A percentile compares a stretch with the other conserved stretches of the same genome.
phyloP scores from a whole-genome alignment of 78 protist species.

The Dictyostelium capitatum region DNA sequence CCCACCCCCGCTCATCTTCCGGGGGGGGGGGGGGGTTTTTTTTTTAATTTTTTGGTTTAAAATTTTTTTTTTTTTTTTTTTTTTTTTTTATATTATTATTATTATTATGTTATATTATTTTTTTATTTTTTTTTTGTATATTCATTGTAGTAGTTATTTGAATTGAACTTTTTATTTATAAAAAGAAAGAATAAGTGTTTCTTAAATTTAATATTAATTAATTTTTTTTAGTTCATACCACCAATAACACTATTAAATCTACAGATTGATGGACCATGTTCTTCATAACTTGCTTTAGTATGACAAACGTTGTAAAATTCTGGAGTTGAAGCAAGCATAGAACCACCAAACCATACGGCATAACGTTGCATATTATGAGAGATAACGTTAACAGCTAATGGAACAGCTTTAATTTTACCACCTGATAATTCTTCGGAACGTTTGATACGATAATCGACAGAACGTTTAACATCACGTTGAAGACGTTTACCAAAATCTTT shows the following conservation, averaged over 20 bases:
- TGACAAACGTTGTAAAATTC: constrained; percentile 93
- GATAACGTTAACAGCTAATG: constrained; percentile 97
- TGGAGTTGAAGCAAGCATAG: constrained; percentile 95
- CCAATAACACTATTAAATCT: constrained; percentile 92
- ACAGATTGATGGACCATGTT: constrained; percentile 96
- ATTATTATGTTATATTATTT: too few relatives aligned
- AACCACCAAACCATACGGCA: constrained; percentile 99
- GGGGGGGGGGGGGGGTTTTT: too few relatives aligned
- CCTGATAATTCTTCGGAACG: constrained; percentile 83
- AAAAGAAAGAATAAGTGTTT: too few relatives aligned
- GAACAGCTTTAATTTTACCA: constrained; percentile 89
- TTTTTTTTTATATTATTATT: too few relatives aligned
- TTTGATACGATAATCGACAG: constrained; percentile 88
- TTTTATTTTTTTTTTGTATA: too few relatives aligned
- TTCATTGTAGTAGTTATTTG: too few relatives aligned
- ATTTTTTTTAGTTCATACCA: neutral
- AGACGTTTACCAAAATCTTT: constrained; percentile 97
- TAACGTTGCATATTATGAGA: constrained; percentile 96
- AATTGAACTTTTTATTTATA: too few relatives aligned
- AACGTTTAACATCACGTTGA: constrained; percentile 94
- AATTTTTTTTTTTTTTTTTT: too few relatives aligned
- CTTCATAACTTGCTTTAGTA: constrained; percentile 97
- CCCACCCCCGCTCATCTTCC: too few relatives aligned
- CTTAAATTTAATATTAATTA: too few relatives aligned
- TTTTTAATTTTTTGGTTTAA: too few relatives aligned